Conservation (phyloP, 768 basidiomycete species). For the Leccinum ochraceum region DNA sequence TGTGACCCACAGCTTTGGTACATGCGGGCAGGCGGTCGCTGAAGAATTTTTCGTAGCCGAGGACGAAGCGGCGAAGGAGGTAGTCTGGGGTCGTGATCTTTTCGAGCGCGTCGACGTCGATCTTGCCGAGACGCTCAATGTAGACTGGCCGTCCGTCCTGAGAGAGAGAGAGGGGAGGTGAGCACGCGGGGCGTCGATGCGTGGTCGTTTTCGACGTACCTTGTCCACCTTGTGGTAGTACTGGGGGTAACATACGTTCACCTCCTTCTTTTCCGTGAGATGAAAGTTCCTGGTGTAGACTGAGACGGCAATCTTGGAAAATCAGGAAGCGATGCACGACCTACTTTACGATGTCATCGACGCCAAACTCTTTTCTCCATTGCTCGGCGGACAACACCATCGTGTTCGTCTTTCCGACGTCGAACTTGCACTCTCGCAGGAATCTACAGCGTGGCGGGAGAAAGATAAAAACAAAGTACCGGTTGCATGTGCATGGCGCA, state of each 20-base stretch:
- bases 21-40: constrained; percentile 80
- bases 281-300: constrained; percentile 64
- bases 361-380: constrained; percentile 86
- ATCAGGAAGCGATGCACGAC: constrained; percentile 23
- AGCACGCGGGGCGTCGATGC: neutral
- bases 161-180: neutral
- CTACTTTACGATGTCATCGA: constrained; percentile 71
- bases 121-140: constrained; percentile 87
- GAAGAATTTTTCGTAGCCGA: constrained; percentile 91
- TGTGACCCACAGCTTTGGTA: constrained; percentile 69
- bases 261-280: constrained; percentile 78
- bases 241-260: constrained; percentile 93
- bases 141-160: constrained; percentile 97
- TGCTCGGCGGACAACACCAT: constrained; percentile 84
- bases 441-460: constrained; percentile 51
- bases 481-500: constrained; percentile 19
- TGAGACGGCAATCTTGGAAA: no score
- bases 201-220: constrained; percentile 39
- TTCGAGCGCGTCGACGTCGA: constrained; percentile 86
- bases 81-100: constrained; percentile 81
- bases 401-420: constrained; percentile 73
- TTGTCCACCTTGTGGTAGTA: constrained; percentile 96
- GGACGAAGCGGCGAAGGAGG: constrained; percentile 84
- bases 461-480: neutral
- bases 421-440: constrained; percentile 91